Evolutionary conservation across 2,329 filamentous ascomycete genomes (phyloP).

Genomic region (Nemania bipapillata): DNA sequence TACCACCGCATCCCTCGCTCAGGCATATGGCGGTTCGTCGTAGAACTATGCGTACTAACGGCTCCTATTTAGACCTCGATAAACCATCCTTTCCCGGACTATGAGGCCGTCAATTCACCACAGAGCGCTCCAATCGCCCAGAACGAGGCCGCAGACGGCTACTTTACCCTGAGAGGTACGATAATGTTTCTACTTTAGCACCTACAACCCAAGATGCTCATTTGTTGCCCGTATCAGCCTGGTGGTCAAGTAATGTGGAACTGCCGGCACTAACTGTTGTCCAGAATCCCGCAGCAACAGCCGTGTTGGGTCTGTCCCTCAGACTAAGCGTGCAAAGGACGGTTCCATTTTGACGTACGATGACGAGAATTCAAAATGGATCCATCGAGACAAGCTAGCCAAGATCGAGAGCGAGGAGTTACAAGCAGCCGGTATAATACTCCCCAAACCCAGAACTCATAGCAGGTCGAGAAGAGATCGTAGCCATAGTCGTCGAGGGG

Average conservation of each 20-base stretch:
- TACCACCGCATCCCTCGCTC: not conserved
- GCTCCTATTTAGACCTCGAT: constrained; percentile 39
- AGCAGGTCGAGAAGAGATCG: constrained; percentile 61
- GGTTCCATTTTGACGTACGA: constrained; percentile 51
- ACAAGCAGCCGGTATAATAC: constrained; percentile 77
- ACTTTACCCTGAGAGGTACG: constrained; percentile 46
- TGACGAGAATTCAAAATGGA: constrained; percentile 78
- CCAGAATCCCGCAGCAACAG: constrained; percentile 44
- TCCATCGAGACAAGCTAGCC: constrained; percentile 84
- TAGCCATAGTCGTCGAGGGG: constrained; percentile 53
- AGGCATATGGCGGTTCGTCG: not conserved
- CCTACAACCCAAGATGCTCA: not conserved
- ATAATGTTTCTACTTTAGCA: not conserved
- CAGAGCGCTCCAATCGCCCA: constrained; percentile 35
- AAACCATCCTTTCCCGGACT: constrained; percentile 45
- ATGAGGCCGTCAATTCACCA: constrained; percentile 41
- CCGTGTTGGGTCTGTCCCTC: constrained; percentile 16
- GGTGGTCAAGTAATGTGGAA: not conserved
- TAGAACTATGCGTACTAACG: constrained; percentile 18
- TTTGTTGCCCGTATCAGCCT: not conserved
- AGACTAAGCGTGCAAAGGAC: constrained; percentile 49
- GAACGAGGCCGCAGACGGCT: constrained; percentile 44
- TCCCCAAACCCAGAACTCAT: constrained; percentile 65
- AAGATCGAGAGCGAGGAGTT: constrained; percentile 83
- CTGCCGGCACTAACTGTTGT: constrained; percentile 37